A percentile compares a stretch with the other conserved stretches of the same genome.
Evolutionary conservation across 768 basidiomycete genomes (phyloP).

Genomic region (Boletellus sp.): DNA sequence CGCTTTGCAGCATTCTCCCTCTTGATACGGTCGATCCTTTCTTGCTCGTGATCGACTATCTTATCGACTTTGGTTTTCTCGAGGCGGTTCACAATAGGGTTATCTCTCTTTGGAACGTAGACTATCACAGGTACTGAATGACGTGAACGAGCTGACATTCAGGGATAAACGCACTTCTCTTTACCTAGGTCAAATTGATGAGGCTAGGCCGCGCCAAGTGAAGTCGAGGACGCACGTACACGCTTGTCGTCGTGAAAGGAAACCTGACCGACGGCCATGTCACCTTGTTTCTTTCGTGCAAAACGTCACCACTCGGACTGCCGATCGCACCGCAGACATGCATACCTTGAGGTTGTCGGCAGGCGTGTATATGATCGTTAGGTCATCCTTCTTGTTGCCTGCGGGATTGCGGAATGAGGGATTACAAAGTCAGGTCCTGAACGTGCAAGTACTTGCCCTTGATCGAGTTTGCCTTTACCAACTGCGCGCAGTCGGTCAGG

Average conservation of each 20-base stretch:
- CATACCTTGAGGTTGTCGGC: slow-evolving; percentile 86
- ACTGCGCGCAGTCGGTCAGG: slow-evolving; percentile 83
- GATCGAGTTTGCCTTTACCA: slow-evolving; percentile 97
- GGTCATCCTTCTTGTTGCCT: slow-evolving; percentile 96
- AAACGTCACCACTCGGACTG: neutral
- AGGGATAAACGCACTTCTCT: slow-evolving; percentile 51
- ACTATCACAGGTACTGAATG: slow-evolving; percentile 40
- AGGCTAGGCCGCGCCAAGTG: neutral
- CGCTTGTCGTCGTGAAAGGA: slow-evolving; percentile 90
- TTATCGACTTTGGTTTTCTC: slow-evolving; percentile 90
- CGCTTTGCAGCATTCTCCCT: slow-evolving; percentile 64
- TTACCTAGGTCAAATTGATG: slow-evolving; percentile 51
- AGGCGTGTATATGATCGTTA: slow-evolving; percentile 93
- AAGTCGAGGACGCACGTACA: slow-evolving; percentile 37
- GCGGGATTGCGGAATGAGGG: neutral
- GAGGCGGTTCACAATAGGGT: slow-evolving; percentile 84
- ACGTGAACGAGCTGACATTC: neutral
- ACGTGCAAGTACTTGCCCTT: slow-evolving; percentile 55
- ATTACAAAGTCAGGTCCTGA: neutral
- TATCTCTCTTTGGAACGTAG: slow-evolving; percentile 77
- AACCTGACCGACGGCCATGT: slow-evolving; percentile 96
- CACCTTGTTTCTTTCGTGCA: slow-evolving; percentile 80
- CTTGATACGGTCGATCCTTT: slow-evolving; percentile 78
- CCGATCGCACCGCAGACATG: neutral
- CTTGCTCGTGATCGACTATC: slow-evolving; percentile 88